Evolutionary conservation across 2,329 filamentous ascomycete species (phyloP).

Genomic region (Apiospora aurea): DNA sequence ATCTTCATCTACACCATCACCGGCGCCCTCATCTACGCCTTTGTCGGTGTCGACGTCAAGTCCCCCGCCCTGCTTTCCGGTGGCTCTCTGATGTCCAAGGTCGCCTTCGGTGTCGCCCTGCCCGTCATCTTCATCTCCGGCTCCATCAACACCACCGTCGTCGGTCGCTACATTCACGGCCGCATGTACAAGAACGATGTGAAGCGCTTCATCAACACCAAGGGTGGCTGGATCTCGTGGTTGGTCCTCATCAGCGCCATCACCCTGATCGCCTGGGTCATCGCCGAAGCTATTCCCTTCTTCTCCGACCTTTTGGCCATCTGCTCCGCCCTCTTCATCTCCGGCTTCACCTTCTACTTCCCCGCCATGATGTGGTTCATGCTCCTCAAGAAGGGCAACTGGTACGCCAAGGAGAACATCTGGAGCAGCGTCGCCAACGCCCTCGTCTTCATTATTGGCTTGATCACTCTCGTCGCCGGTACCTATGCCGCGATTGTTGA

Average conservation of each 20-base stretch:
- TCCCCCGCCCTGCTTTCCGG: conserved; percentile 69
- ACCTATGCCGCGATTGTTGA: conserved; percentile 43
- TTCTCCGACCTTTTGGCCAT: conserved; percentile 72
- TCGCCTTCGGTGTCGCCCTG: conserved; percentile 68
- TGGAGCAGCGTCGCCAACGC: conserved; percentile 34
- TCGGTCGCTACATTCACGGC: conserved; percentile 46
- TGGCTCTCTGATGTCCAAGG: conserved; percentile 58
- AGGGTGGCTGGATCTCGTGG: conserved; percentile 56
- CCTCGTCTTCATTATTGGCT: conserved; percentile 40
- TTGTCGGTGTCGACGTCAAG: conserved; percentile 61
- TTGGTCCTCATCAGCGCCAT: conserved; percentile 61
- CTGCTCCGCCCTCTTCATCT: conserved; percentile 58
- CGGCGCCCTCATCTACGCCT: conserved; percentile 68
- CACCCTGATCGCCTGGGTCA: conserved; percentile 72
- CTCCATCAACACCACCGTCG: conserved; percentile 68
- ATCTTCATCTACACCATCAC: conserved; percentile 66
- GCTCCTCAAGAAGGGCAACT: conserved; percentile 41
- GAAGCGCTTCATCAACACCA: conserved; percentile 44
- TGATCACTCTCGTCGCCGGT: conserved; percentile 41
- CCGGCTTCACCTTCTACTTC: conserved; percentile 51
- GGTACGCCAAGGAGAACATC: conserved; percentile 40
- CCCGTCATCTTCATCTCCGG: conserved; percentile 72
- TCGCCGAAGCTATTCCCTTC: conserved; percentile 76
- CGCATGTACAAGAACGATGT: conserved; percentile 42
- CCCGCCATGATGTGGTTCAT: conserved; percentile 45